Evolutionary conservation across 768 basidiomycete species (phyloP), one percentile per base, ranked within the genome.

Genomic region (Russula brevipes): DNA sequence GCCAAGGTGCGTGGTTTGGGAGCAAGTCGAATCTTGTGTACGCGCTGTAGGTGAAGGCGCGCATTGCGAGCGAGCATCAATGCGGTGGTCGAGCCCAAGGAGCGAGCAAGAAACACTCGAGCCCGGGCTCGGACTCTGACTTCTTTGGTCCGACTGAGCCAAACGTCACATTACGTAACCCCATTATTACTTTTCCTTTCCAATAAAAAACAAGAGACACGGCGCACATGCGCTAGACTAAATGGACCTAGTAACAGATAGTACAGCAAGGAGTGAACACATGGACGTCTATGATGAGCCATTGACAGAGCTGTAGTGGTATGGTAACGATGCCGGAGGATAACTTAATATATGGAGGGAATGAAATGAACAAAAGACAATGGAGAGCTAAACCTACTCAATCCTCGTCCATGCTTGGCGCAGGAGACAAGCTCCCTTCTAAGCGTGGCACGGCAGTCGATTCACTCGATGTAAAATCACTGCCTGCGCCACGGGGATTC

Each of bases 371-470:
- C n/a, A n/a, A n/a, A n/a, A n/a, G n/a, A n/a, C 41, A 38, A 24
- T 39, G 41, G 46, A 44, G 14, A 49, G 24, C 24, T 24, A 47
- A 53, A 57, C 42, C 33, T 24, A 46, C 24, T 62, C 39, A 56
- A 73, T 63, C 71, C 72, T 63, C 72, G 56, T 73, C 76, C 72
- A 78, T 73, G 72, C 68, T 65, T 68, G 76, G 70, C 66, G 72
- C 62, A 2, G 80, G 80, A 50, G 81, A 84, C 54, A 76, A 68
- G 61, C 79, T 81, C 42, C 76, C 75, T 56, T 76, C 76, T 63
- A 77, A 69, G 60, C 70, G 71, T 68, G 76, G 73, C 66, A 71
- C 71, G 66, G 69, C 59, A 57, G 57, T 63, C 19, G 66, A 62
- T 49, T 66, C 69, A 58, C 57, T 63, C 33, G 64, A 59, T 6